A percentile compares a stretch with the other conserved stretches of the same genome.
These are phyloP conservation scores for Bipolaris cookei DNA, from an alignment of 2,329 filamentous ascomycete genomes.

Conservation along the genomic window DNA sequence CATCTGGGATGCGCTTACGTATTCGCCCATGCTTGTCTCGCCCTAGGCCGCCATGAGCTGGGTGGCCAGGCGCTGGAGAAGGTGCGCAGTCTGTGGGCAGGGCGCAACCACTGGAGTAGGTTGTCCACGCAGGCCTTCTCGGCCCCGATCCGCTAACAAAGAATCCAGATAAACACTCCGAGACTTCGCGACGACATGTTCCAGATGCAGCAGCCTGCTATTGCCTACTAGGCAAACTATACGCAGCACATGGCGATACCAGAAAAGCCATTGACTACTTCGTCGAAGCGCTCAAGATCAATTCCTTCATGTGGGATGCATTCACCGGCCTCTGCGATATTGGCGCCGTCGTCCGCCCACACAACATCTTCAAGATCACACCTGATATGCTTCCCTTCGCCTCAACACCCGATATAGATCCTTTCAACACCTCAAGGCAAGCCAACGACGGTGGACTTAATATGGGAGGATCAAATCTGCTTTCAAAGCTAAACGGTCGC, in stretches of 20 bases:
- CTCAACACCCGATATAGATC: slow-evolving; percentile 51
- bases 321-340: slow-evolving; percentile 87
- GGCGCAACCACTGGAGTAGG: slow-evolving; percentile 78
- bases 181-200: slow-evolving; percentile 73
- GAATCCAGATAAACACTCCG: slow-evolving; percentile 69
- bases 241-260: slow-evolving; percentile 77
- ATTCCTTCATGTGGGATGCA: slow-evolving; percentile 98
- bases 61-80: slow-evolving; percentile 86
- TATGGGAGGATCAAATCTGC: slow-evolving; percentile 46
- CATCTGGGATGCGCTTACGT: slow-evolving; percentile 90
- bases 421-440: slow-evolving; percentile 51
- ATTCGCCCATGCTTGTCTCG: slow-evolving; percentile 86
- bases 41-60: slow-evolving; percentile 77
- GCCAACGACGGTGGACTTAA: slow-evolving; percentile 45
- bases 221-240: slow-evolving; percentile 85
- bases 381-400: slow-evolving; percentile 62
- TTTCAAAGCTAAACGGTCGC: slow-evolving; percentile 55
- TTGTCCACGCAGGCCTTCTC: slow-evolving; percentile 13
- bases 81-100: slow-evolving; percentile 75
- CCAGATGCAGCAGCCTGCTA: slow-evolving; percentile 86
- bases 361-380: slow-evolving; percentile 84
- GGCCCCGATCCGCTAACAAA: slow-evolving; percentile 17
- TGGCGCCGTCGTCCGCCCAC: slow-evolving; percentile 76
- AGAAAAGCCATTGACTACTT: slow-evolving; percentile 86
- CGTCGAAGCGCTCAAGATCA: slow-evolving; percentile 84